Evolutionary conservation across 1,284 basidiomycete genomes (phyloP), one percentile per base, ranked within the genome.

Genomic region (Tranzscheliella williamsii): DNA sequence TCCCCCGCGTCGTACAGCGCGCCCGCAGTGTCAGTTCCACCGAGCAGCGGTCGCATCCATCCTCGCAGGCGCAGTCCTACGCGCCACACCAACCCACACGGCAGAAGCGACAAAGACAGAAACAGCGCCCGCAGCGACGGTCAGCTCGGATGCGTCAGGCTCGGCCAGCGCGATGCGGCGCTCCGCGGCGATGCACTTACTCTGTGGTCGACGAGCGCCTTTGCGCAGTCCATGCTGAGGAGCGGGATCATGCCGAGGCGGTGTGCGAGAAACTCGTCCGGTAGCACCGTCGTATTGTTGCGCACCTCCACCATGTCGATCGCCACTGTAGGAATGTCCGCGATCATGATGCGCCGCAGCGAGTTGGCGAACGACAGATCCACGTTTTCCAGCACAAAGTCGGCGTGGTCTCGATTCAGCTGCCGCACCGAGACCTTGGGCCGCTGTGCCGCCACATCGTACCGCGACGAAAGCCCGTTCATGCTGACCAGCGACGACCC

Each of bases 231-330:
- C 62, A 68, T 73, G 41, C 90, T 94, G 37, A 89, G 82, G 17
- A 99, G 81, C 6, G 95, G 95, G 18, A 99, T 84, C 85, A 97
- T 87, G 18, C 95, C 95, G 20, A 99, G 82, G 34, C 95, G 85
- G 79, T 99, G 95, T 1, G 92, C 90, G 55, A 99, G 87, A 81
- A 95, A 95, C 80, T 99, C 95, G 79, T 99, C 95, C 1, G 94
- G 90, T 24, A 99, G 81, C 4, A 97, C 93, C 0, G 89, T 87
- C 7, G 91, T 94, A 78, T 99, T 99, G 48, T 85, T 85, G 60
- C 88, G 84, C 65, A 98, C 88, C 78, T 94, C 90, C 3, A 98
- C 94, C 80, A 94, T 87, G 81, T 98, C 95, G 70, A 99, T 97
- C 21, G 93, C 94, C 18, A 75, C 68, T 11, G 75, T 77, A 2